Percentiles rank a stretch among this genome's conserved stretches.
These are phyloP conservation scores for Anthracocystis walkeri DNA, from an alignment of 1,284 basidiomycete genomes.

Conservation along the genomic window DNA sequence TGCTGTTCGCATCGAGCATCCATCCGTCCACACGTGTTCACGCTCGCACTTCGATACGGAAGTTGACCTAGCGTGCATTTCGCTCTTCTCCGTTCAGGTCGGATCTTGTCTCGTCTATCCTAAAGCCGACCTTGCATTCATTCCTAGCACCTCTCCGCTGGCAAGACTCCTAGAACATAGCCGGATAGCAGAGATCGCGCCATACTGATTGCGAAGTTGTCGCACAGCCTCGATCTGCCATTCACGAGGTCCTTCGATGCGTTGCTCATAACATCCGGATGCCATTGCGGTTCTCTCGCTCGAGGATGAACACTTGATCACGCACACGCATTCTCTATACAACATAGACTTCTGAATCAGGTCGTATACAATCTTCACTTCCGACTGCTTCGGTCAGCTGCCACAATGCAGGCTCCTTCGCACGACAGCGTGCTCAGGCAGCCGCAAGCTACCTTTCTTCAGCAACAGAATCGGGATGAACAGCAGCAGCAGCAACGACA, in stretches of 20 bases:
- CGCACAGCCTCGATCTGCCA: neutral
- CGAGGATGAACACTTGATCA: neutral
- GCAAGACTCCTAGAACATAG: neutral
- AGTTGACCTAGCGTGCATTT: neutral
- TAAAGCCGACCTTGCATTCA: neutral
- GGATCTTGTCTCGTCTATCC: too few relatives aligned
- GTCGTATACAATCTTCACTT: neutral
- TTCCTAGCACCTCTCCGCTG: neutral
- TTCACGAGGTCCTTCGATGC: neutral
- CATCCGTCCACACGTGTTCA: too few relatives aligned
- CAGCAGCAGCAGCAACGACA: slow-evolving; percentile 21
- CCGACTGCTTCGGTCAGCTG: slow-evolving; percentile 2
- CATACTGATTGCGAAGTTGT: neutral
- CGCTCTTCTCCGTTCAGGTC: neutral
- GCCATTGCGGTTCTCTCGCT: neutral
- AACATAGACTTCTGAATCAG: neutral
- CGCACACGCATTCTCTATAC: neutral
- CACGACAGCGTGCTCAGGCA: slow-evolving; percentile 23
- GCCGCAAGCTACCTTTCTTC: slow-evolving; percentile 4
- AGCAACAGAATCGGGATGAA: slow-evolving; percentile 10
- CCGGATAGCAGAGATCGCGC: neutral
- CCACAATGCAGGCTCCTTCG: slow-evolving; percentile 35
- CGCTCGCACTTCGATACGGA: neutral
- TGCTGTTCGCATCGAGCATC: too few relatives aligned
- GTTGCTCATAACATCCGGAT: neutral